Conservation (phyloP, 306 rosid genomes). For the Abrus precatorius region DNA sequence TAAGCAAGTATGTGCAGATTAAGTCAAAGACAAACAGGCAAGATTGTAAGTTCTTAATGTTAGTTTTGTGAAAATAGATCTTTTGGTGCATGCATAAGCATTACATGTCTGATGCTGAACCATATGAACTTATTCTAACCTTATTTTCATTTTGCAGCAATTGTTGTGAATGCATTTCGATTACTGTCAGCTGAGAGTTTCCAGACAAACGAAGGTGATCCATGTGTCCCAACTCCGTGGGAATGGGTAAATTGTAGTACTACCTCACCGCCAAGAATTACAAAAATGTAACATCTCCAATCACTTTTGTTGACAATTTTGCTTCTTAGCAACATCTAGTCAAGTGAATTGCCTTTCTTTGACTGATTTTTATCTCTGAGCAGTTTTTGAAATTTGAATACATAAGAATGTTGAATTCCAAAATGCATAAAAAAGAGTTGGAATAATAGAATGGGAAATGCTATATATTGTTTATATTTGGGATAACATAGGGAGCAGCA, state of each 20-base stretch:
- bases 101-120: not conserved
- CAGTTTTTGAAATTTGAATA: constrained; percentile 24
- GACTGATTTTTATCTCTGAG: not conserved
- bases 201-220: constrained; percentile 23
- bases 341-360: not conserved
- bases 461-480: not conserved
- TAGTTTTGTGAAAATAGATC: constrained; percentile 6
- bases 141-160: constrained; percentile 56
- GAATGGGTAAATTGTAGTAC: constrained; percentile 55
- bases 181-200: constrained; percentile 6
- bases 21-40: constrained; percentile 63
- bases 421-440: constrained; percentile 1
- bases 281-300: constrained; percentile 66
- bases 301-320: constrained; percentile 23
- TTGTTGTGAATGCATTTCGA: constrained; percentile 51
- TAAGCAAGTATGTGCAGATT: constrained; percentile 69
- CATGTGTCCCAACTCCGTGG: constrained; percentile 33
- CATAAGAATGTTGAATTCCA: constrained; percentile 12
- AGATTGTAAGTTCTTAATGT: constrained; percentile 66
- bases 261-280: constrained; percentile 61
- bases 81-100: constrained; percentile 11
- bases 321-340: constrained; percentile 20
- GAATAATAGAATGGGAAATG: not conserved
- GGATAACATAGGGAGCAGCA: not conserved
- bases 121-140: constrained; percentile 45